phyloP scores from a whole-genome alignment of 306 rosid genomes.

The Gastrolobium villosum region DNA sequence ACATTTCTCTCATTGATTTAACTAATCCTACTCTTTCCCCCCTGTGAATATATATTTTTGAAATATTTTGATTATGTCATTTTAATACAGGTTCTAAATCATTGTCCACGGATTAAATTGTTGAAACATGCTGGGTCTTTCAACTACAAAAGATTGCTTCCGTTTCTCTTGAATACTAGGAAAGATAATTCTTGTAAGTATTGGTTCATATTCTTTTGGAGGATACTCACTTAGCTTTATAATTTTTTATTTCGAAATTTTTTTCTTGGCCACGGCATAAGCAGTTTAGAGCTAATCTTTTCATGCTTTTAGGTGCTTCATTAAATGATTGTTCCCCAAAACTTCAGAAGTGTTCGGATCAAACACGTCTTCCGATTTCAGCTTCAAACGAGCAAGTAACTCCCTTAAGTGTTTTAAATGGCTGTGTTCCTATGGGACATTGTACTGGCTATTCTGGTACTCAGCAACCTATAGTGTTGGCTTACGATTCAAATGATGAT shows the following conservation, averaged over 20 bases:
- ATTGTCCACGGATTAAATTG: constrained; percentile 57
- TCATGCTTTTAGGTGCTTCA: constrained; percentile 53
- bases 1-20: not conserved
- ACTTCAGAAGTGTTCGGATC: constrained; percentile 50
- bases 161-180: constrained; percentile 56
- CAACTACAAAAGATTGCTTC: constrained; percentile 77
- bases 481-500: constrained; percentile 32
- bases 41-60: not conserved
- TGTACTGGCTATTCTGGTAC: constrained; percentile 36
- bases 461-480: constrained; percentile 34
- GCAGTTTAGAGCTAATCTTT: constrained; percentile 26
- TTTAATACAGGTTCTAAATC: constrained; percentile 60
- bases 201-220: constrained; percentile 31
- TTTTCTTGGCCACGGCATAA: not conserved
- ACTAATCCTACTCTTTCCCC: not conserved
- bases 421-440: constrained; percentile 17
- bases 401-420: constrained; percentile 46
- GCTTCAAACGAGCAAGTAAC: constrained; percentile 42
- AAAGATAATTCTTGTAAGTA: constrained; percentile 53
- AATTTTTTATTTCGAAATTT: not conserved
- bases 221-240: not conserved
- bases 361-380: constrained; percentile 31
- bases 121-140: constrained; percentile 62
- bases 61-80: constrained; percentile 28
- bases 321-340: constrained; percentile 40